phyloP scores from a whole-genome alignment of 495 filamentous ascomycete species.

The Polyplosphaeria fusca region DNA sequence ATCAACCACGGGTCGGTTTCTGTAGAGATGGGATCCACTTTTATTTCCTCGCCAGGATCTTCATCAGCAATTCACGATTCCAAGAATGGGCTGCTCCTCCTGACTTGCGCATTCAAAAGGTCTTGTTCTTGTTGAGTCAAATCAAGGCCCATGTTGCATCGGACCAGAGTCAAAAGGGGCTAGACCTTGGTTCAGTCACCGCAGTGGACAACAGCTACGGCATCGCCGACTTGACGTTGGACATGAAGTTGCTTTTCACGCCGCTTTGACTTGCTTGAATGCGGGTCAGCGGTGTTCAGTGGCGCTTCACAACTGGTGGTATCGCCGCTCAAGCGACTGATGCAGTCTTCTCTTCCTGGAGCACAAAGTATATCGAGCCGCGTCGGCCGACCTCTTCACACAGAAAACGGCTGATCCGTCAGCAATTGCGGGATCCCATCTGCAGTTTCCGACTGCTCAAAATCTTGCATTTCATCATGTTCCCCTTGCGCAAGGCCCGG shows the following conservation, averaged over 20 bases:
- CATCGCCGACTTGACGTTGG: slow-evolving; percentile 56
- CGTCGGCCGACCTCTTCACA: too few relatives aligned
- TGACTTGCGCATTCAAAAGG: slow-evolving; percentile 55
- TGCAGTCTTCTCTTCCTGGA: too few relatives aligned
- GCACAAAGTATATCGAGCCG: too few relatives aligned
- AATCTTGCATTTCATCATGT: too few relatives aligned
- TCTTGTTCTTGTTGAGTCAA: slow-evolving; percentile 57
- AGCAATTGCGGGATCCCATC: too few relatives aligned
- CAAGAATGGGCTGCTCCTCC: slow-evolving; percentile 49
- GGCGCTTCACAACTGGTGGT: too few relatives aligned
- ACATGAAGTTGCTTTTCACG: slow-evolving; percentile 63
- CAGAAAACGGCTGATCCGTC: too few relatives aligned
- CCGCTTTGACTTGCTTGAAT: too few relatives aligned
- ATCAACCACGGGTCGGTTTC: slow-evolving; percentile 57
- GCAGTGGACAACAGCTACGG: slow-evolving; percentile 61
- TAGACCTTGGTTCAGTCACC: slow-evolving; percentile 56
- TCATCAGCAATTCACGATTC: slow-evolving; percentile 48
- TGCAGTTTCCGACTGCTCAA: too few relatives aligned
- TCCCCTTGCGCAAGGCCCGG: too few relatives aligned
- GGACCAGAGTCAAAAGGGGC: slow-evolving; percentile 51
- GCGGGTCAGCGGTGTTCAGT: too few relatives aligned
- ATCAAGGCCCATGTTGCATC: slow-evolving; percentile 54
- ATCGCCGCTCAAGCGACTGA: too few relatives aligned
- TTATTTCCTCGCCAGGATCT: slow-evolving; percentile 58
- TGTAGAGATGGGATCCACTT: slow-evolving; percentile 63